Percentiles rank a stretch among this genome's conserved stretches.
Evolutionary conservation across 257 asterid genomes (phyloP).

Genomic region (Solanum bukasovii): DNA sequence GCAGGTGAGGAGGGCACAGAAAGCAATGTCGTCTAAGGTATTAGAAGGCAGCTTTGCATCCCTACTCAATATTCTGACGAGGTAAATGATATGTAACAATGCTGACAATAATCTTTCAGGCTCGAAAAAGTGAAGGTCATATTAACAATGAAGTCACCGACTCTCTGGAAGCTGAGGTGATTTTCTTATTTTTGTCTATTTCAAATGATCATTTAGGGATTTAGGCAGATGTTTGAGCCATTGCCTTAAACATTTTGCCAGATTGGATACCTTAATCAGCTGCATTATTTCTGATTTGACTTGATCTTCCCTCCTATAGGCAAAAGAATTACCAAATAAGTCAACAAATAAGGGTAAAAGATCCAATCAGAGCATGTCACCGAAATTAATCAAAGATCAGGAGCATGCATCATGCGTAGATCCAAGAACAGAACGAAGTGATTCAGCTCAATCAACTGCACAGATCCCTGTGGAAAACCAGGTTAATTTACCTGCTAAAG

Average conservation of each 20-base stretch:
- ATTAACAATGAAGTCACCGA: slow-evolving; percentile 23
- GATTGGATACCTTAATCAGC: background rate
- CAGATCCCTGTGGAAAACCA: slow-evolving; percentile 43
- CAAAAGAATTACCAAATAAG: slow-evolving; percentile 47
- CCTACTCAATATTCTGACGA: background rate
- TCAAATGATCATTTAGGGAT: background rate
- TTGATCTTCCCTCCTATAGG: slow-evolving; percentile 25
- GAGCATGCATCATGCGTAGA: slow-evolving; percentile 59
- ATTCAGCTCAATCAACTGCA: slow-evolving; percentile 60
- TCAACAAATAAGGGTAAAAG: slow-evolving; percentile 35
- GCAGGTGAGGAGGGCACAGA: slow-evolving; percentile 48
- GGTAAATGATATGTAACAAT: slow-evolving; percentile 10
- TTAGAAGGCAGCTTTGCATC: background rate
- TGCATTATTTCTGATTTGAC: background rate
- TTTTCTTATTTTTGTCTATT: background rate
- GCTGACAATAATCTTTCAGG: slow-evolving; percentile 28
- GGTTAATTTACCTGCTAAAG: slow-evolving; percentile 49
- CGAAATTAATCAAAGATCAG: slow-evolving; percentile 38
- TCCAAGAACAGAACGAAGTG: slow-evolving; percentile 66
- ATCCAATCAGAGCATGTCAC: slow-evolving; percentile 49
- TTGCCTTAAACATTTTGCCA: background rate
- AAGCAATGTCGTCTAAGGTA: slow-evolving; percentile 42
- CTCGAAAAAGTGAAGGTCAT: slow-evolving; percentile 37
- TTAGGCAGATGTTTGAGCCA: background rate
- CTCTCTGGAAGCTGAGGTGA: slow-evolving; percentile 56